phyloP scores from a whole-genome alignment of 768 basidiomycete species.

The Mycena rebaudengoi region DNA sequence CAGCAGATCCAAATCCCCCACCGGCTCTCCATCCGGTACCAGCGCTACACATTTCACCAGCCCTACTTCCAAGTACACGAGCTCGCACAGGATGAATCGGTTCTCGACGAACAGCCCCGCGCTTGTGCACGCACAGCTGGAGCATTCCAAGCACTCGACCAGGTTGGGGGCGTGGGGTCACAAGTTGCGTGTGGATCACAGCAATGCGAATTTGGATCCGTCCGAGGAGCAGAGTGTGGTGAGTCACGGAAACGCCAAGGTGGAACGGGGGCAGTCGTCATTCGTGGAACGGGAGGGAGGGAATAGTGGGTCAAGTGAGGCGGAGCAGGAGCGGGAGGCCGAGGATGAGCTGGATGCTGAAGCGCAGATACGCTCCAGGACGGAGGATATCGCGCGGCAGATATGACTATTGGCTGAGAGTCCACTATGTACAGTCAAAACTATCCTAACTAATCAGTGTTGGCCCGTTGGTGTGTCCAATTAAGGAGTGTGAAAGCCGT shows the following conservation, averaged over 20 bases:
- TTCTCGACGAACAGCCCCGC: not conserved
- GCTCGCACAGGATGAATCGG: not conserved
- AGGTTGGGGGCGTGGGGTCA: not conserved
- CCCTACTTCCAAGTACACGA: too few relatives aligned
- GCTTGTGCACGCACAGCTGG: not conserved
- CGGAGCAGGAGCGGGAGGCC: not conserved
- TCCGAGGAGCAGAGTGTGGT: too few relatives aligned
- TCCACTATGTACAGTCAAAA: too few relatives aligned
- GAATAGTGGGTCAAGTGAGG: not conserved
- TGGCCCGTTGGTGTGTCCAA: too few relatives aligned
- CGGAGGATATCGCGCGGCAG: slow-evolving; percentile 4
- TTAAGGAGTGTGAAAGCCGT: too few relatives aligned
- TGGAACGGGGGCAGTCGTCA: too few relatives aligned
- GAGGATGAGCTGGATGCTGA: not conserved
- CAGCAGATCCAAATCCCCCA: not conserved
- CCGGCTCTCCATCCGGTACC: not conserved
- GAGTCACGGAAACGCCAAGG: too few relatives aligned
- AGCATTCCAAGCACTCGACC: not conserved
- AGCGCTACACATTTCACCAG: too few relatives aligned
- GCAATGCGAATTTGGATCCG: not conserved
- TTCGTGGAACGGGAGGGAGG: too few relatives aligned
- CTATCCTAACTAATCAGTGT: too few relatives aligned
- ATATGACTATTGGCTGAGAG: not conserved
- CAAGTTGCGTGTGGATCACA: not conserved
- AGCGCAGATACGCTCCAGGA: not conserved